A percentile compares a stretch with the other conserved stretches of the same genome.
These are phyloP conservation scores for Kurtzmaniella quercitrusa DNA, from an alignment of 1,139 yeast genomes.

Conservation along the genomic window DNA sequence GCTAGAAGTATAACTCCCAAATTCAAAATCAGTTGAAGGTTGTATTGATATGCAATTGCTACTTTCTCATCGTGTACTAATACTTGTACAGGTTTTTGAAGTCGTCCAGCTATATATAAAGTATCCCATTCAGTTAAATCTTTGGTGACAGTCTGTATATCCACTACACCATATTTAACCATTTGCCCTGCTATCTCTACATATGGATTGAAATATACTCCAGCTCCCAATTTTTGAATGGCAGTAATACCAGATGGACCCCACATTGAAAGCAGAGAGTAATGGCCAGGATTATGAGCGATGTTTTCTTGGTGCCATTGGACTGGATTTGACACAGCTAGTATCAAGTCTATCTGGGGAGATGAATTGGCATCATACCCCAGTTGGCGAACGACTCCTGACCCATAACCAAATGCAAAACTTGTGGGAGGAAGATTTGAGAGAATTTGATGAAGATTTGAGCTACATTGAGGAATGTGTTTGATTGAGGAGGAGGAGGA, in stretches of 20 bases:
- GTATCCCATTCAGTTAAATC: conserved; percentile 84
- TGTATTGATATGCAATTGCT: conserved; percentile 66
- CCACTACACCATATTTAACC: conserved; percentile 85
- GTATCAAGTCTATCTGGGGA: conserved; percentile 85
- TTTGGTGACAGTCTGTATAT: conserved; percentile 51
- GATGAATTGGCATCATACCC: conserved; percentile 42
- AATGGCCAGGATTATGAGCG: conserved; percentile 64
- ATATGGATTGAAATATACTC: conserved; percentile 91
- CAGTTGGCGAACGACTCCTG: conserved; percentile 81
- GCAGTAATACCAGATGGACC: conserved; percentile 53
- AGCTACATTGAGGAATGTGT: background rate
- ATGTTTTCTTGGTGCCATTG: conserved; percentile 76
- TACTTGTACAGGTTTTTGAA: conserved; percentile 89
- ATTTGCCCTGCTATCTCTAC: conserved; percentile 55
- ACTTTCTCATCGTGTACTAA: conserved; percentile 52
- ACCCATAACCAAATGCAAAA: conserved; percentile 89
- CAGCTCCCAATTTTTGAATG: conserved; percentile 78
- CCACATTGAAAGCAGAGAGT: conserved; percentile 58
- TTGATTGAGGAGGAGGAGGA: background rate
- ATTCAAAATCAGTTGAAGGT: conserved; percentile 73
- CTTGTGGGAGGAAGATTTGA: conserved; percentile 47
- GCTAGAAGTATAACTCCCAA: conserved; percentile 57
- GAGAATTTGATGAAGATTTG: background rate
- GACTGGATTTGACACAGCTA: conserved; percentile 66
- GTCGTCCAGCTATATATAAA: conserved; percentile 84